These are phyloP conservation scores for Amauroascus verrucosus DNA, from an alignment of 2,329 filamentous ascomycete genomes.

Conservation along the genomic window DNA sequence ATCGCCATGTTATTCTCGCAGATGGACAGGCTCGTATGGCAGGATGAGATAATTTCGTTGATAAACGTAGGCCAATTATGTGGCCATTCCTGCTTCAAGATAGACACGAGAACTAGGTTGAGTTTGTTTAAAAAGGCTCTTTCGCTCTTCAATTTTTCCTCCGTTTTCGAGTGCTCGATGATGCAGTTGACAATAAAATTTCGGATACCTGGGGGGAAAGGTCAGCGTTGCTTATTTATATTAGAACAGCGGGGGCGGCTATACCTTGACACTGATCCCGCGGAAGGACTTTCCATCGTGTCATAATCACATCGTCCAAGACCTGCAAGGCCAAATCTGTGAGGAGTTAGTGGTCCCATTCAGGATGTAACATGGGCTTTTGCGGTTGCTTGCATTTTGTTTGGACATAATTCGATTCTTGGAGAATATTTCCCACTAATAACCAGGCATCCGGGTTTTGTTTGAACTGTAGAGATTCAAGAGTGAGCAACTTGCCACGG, in stretches of 20 bases:
- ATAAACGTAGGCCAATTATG: constrained; percentile 99
- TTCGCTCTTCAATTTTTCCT: constrained; percentile 75
- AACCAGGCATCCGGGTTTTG: constrained; percentile 98
- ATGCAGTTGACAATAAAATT: constrained; percentile 99
- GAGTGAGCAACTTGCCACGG: constrained; percentile 12
- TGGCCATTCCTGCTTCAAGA: constrained; percentile 98
- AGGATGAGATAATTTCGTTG: constrained; percentile 97
- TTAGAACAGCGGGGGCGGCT: not conserved
- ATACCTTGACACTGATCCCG: constrained; percentile 88
- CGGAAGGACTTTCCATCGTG: constrained; percentile 95
- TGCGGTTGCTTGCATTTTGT: constrained; percentile 68
- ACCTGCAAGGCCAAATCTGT: constrained; percentile 88
- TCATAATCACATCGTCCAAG: constrained; percentile 96
- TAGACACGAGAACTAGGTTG: constrained; percentile 91
- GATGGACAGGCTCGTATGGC: constrained; percentile 87
- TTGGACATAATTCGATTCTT: constrained; percentile 84
- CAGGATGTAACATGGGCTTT: not conserved
- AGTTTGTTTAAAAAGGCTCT: constrained; percentile 94
- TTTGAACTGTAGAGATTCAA: constrained; percentile 67
- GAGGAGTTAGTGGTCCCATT: constrained; percentile 26
- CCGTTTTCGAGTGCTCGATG: constrained; percentile 80
- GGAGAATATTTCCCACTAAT: constrained; percentile 90
- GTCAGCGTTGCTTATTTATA: constrained; percentile 17
- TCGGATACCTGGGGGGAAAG: constrained; percentile 64
- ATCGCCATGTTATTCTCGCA: constrained; percentile 99